Conservation (phyloP, 129 eudicot species). For the Sambucus nigra region DNA sequence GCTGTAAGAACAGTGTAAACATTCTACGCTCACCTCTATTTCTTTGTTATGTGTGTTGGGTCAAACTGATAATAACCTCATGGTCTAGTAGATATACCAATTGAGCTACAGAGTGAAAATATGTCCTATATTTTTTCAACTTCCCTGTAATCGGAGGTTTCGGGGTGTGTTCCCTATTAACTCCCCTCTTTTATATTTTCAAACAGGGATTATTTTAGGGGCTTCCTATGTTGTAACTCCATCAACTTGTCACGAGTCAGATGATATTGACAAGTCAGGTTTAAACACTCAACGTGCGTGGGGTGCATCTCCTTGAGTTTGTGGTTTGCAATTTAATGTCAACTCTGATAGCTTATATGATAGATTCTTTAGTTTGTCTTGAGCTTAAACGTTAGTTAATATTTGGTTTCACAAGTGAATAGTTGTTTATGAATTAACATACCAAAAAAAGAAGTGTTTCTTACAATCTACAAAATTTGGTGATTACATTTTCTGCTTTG, state of each 20-base stretch:
- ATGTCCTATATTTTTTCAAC: neutral
- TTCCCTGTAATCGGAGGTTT: neutral
- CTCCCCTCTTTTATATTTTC: conserved; percentile 6
- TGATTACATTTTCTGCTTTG: conserved; percentile 11
- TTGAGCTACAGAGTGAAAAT: neutral
- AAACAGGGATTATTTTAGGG: conserved; percentile 72
- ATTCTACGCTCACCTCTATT: neutral
- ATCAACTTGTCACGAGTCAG: conserved; percentile 46
- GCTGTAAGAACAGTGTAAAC: neutral
- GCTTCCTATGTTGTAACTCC: conserved; percentile 61
- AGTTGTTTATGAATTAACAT: conserved; percentile 9
- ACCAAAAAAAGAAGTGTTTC: neutral
- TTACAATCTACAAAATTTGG: too few relatives aligned
- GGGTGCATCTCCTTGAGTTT: conserved; percentile 10
- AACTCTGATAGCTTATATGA: neutral
- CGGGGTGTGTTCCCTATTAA: conserved; percentile 4
- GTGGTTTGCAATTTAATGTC: neutral
- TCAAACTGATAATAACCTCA: neutral
- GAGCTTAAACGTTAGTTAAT: neutral
- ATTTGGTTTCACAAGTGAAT: neutral
- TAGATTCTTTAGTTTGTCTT: conserved; percentile 1
- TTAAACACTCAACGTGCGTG: conserved; percentile 48
- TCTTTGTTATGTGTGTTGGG: neutral
- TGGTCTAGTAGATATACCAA: neutral
- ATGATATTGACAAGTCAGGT: conserved; percentile 59